Evolutionary conservation across 2,329 filamentous ascomycete species (phyloP), one percentile per base, ranked within the genome.

Genomic region (Trichophyton benhamiae): DNA sequence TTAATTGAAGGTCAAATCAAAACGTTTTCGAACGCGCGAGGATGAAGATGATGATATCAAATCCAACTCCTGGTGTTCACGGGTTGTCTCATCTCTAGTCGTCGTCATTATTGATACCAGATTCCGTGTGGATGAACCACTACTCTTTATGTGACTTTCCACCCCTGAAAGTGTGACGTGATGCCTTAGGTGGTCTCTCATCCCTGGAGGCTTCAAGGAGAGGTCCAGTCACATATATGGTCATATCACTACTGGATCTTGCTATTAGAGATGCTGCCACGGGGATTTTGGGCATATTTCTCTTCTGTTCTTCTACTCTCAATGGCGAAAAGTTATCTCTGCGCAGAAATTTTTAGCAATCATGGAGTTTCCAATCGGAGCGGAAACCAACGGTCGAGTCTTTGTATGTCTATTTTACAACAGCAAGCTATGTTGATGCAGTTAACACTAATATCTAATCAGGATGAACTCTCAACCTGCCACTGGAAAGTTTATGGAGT

Each of bases 311-410:
- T 11, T 7, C 9, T 58, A 27, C 27, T 8, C 17, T 59, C 58
- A 59, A 59, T 59, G 58, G 58, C 58, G 58, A 49, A 49, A 48
- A 38, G 38, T 58, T 27, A 25, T 48, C 42, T 36, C 30, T 17
- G 22, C 22, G 30, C 22, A 38, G 46, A 60, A 38, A 48, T 36
- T 55, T 59, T 61, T 36, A 57, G 27, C 42, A 61, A 64, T 61
- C n/a, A 77, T 76, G 74, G 75, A 76, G 66, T 77, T 77, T 68
- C 75, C 75, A 63, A 72, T 72, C 65, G 70, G 69, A 63, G 72
- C 72, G 62, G 72, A 71, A 65, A 77, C 75, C 52, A 77, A 76
- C 65, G 68, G 76, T 65, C 72, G 70, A 67, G 67, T 72, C 60
- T 72, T 76, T 68, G 75, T 77, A 70, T 66, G 75, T 71, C 49